Conservation (phyloP, 2,329 filamentous ascomycete species). For the Scolecobasidium constrictum region DNA sequence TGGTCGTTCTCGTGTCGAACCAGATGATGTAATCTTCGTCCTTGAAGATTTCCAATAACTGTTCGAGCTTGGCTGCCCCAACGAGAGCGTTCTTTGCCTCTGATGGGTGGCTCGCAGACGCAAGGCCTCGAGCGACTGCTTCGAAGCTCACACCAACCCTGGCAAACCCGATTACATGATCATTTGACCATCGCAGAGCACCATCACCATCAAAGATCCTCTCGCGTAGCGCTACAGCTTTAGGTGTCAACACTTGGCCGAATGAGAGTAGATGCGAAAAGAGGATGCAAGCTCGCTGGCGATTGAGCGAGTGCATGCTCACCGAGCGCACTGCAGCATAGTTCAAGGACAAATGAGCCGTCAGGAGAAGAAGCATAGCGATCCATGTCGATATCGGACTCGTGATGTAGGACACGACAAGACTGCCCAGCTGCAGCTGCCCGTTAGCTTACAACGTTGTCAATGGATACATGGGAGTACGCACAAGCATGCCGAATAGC, state of each 20-base stretch:
- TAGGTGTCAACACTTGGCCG: constrained; percentile 47
- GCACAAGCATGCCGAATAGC: constrained; percentile 69
- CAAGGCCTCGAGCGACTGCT: not conserved
- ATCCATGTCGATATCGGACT: constrained; percentile 62
- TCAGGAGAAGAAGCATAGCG: constrained; percentile 59
- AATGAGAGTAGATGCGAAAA: constrained; percentile 45
- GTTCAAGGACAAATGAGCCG: constrained; percentile 72
- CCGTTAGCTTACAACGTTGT: constrained; percentile 1
- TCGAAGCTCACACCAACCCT: constrained; percentile 40
- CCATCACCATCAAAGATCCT: constrained; percentile 52
- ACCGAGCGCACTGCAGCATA: constrained; percentile 78
- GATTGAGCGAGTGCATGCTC: constrained; percentile 72
- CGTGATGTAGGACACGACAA: constrained; percentile 68
- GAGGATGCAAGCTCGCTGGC: constrained; percentile 73
- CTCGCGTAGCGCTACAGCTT: constrained; percentile 50
- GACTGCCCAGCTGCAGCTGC: constrained; percentile 49
- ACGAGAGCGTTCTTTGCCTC: constrained; percentile 1
- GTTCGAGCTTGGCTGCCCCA: constrained; percentile 26
- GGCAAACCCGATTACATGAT: constrained; percentile 40
- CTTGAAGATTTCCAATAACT: constrained; percentile 40
- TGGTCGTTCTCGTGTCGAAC: constrained; percentile 31
- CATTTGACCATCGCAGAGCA: constrained; percentile 47
- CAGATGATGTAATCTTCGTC: constrained; percentile 52
- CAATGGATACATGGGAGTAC: constrained; percentile 14
- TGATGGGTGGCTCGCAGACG: not conserved